A percentile compares a stretch with the other conserved stretches of the same genome.
Evolutionary conservation across 1,284 basidiomycete species (phyloP).

Genomic region (Mycosarcoma maydis): DNA sequence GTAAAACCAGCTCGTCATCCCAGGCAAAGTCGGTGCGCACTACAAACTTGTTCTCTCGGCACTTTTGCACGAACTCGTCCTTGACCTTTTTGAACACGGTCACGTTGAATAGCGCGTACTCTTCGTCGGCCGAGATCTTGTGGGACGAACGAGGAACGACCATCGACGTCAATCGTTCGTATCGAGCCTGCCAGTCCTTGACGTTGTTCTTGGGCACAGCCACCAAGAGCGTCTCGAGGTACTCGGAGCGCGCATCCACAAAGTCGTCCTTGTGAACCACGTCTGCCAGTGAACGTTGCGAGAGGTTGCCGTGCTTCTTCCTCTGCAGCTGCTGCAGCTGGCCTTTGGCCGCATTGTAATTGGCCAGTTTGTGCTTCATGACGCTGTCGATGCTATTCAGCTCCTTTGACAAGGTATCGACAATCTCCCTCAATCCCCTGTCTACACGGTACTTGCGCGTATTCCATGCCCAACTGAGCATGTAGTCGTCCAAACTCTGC

Average conservation of each 20-base stretch:
- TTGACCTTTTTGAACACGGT: constrained; percentile 90
- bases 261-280: constrained; percentile 85
- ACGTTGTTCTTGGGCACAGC: constrained; percentile 87
- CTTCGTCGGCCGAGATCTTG: constrained; percentile 82
- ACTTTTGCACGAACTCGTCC: constrained; percentile 93
- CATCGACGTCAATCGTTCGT: constrained; percentile 88
- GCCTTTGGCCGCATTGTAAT: constrained; percentile 94
- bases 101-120: constrained; percentile 86
- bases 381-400: constrained; percentile 68
- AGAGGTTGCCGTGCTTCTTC: constrained; percentile 95
- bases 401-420: constrained; percentile 80
- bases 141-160: constrained; percentile 92
- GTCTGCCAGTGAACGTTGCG: constrained; percentile 84
- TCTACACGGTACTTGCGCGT: constrained; percentile 85
- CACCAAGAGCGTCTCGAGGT: constrained; percentile 89
- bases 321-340: constrained; percentile 91
- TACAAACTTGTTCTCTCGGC: constrained; percentile 95
- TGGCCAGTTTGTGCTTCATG: constrained; percentile 79
- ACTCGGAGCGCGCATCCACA: constrained; percentile 83
- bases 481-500: constrained; percentile 80
- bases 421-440: constrained; percentile 79
- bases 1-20: constrained; percentile 83
- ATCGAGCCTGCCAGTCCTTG: constrained; percentile 89
- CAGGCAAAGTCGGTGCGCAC: constrained; percentile 88
- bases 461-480: constrained; percentile 80